Conservation (phyloP, 73 alveolate species). For the Blepharisma japonicum region DNA sequence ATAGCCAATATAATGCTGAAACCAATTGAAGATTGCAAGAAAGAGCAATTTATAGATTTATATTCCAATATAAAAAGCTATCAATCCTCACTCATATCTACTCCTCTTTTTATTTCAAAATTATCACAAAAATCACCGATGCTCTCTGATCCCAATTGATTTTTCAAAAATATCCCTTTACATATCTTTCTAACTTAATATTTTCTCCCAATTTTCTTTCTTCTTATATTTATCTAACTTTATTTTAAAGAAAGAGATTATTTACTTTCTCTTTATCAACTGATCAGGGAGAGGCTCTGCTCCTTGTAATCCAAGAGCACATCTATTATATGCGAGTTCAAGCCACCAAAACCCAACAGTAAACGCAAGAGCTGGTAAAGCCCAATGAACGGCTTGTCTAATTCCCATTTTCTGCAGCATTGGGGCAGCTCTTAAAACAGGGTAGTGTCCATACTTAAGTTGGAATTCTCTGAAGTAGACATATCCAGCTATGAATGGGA, state of each 20-base stretch:
- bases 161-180: not conserved
- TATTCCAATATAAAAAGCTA: not conserved
- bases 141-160: not conserved
- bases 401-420: not conserved
- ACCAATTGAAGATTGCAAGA: not conserved
- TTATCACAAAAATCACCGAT: not conserved
- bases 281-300: conserved; percentile 32
- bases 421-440: not conserved
- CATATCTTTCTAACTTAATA: not conserved
- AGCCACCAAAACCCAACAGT: conserved; percentile 28
- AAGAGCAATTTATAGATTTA: not conserved
- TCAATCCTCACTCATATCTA: not conserved
- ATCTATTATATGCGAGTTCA: conserved; percentile 21
- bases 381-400: conserved; percentile 9
- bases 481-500: not conserved
- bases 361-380: not conserved
- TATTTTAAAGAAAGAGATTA: not conserved
- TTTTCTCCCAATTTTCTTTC: not conserved
- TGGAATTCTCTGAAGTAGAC: conserved; percentile 23
- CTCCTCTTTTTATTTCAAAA: not conserved
- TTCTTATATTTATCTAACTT: not conserved
- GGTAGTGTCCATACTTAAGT: not conserved
- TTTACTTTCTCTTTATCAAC: not conserved
- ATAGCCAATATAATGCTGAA: not conserved
- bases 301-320: conserved; percentile 8